phyloP scores from a whole-genome alignment of 2,329 filamentous ascomycete genomes.

The Diaporthe ilicicola region DNA sequence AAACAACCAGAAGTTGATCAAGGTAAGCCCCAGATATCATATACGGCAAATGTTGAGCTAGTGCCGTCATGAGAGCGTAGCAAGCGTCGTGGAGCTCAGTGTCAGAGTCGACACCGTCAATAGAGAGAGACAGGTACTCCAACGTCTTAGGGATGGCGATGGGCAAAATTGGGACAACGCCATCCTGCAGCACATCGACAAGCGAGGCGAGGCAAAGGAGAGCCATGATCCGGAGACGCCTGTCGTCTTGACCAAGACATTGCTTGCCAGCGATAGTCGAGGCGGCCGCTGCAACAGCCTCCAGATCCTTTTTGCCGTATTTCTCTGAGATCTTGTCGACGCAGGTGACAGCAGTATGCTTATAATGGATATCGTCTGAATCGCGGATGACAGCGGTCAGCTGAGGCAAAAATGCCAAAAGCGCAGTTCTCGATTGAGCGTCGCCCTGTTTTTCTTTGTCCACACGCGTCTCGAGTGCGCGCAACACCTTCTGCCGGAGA shows the following conservation, averaged over 20 bases:
- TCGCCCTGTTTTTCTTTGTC: constrained; percentile 77
- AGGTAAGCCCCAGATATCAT: constrained; percentile 84
- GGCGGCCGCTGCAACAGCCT: constrained; percentile 78
- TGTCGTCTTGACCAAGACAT: constrained; percentile 79
- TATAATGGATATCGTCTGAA: constrained; percentile 76
- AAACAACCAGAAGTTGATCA: constrained; percentile 74
- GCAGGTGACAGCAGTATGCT: constrained; percentile 86
- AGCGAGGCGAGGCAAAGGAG: constrained; percentile 88
- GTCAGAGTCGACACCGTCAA: constrained; percentile 61
- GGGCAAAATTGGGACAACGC: constrained; percentile 84
- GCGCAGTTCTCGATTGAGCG: constrained; percentile 69
- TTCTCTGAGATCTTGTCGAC: constrained; percentile 94
- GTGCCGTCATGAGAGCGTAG: constrained; percentile 79
- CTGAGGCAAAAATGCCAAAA: constrained; percentile 82
- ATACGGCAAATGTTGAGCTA: constrained; percentile 86
- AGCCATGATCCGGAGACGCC: constrained; percentile 81
- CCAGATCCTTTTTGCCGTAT: constrained; percentile 90
- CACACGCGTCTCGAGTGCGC: constrained; percentile 82
- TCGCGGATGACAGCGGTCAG: constrained; percentile 80
- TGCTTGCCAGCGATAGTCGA: constrained; percentile 78
- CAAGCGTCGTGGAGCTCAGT: constrained; percentile 80
- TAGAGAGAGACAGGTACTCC: constrained; percentile 72
- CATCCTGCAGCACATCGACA: constrained; percentile 86
- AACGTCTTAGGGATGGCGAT: constrained; percentile 77
- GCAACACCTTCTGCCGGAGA: constrained; percentile 80